phyloP scores from a whole-genome alignment of 2,329 filamentous ascomycete genomes.

The Fusarium brachygibbosum region DNA sequence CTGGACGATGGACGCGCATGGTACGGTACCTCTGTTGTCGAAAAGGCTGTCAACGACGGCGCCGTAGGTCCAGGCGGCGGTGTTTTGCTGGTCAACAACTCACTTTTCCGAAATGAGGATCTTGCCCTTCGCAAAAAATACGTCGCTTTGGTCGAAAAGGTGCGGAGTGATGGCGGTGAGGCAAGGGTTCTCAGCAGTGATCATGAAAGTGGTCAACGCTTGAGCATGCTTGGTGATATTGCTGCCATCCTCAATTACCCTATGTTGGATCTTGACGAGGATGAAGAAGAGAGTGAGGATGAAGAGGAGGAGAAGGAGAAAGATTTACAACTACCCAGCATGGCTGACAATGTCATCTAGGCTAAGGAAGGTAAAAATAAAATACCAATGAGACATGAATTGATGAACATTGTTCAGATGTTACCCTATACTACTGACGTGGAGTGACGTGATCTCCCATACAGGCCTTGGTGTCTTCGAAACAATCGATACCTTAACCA shows the following conservation, averaged over 20 bases:
- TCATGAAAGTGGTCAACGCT: slow-evolving; percentile 89
- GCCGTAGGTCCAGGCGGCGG: slow-evolving; percentile 85
- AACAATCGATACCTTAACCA: neutral
- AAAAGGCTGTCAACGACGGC: slow-evolving; percentile 85
- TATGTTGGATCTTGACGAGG: slow-evolving; percentile 82
- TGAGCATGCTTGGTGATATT: slow-evolving; percentile 87
- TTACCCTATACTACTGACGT: slow-evolving; percentile 13
- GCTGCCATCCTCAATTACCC: slow-evolving; percentile 94
- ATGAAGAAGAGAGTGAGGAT: slow-evolving; percentile 61
- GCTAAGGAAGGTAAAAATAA: slow-evolving; percentile 1
- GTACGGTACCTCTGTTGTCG: slow-evolving; percentile 88
- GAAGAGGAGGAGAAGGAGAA: slow-evolving; percentile 51
- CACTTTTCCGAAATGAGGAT: slow-evolving; percentile 86
- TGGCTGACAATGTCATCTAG: slow-evolving; percentile 53
- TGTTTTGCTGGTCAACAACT: slow-evolving; percentile 87
- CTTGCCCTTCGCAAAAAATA: slow-evolving; percentile 82
- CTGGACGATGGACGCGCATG: slow-evolving; percentile 90
- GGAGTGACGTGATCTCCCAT: neutral
- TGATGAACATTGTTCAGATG: slow-evolving; percentile 1
- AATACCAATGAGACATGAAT: slow-evolving; percentile 27
- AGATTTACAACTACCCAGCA: slow-evolving; percentile 10
- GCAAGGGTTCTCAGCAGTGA: slow-evolving; percentile 90
- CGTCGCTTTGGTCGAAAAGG: slow-evolving; percentile 87
- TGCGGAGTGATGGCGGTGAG: slow-evolving; percentile 88
- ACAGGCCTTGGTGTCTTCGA: no score